Percentiles rank a stretch among this genome's conserved stretches.
Evolutionary conservation across 306 rosid genomes (phyloP).

Genomic region (Prosopis cineraria): DNA sequence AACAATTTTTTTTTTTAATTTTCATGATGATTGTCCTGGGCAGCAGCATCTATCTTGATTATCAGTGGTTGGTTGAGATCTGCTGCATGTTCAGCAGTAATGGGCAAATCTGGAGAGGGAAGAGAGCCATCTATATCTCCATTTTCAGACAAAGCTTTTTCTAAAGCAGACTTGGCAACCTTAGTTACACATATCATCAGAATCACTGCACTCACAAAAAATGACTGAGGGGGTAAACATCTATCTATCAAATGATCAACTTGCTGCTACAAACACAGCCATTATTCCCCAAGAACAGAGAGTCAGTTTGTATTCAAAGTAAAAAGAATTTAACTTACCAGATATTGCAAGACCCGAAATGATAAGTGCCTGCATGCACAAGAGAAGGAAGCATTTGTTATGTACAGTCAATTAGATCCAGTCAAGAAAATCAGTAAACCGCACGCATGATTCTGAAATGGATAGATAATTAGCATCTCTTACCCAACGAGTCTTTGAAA

Average conservation of each 20-base stretch:
- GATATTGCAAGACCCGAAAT: slow-evolving; percentile 62
- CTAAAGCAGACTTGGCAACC: slow-evolving; percentile 83
- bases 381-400: slow-evolving; percentile 33
- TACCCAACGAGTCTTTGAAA: slow-evolving; percentile 77
- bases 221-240: neutral
- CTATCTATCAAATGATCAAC: neutral
- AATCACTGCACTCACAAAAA: slow-evolving; percentile 60
- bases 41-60: slow-evolving; percentile 52
- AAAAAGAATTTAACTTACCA: slow-evolving; percentile 57
- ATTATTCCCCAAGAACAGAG: neutral
- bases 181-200: slow-evolving; percentile 69
- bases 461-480: slow-evolving; percentile 33
- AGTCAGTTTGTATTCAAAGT: neutral
- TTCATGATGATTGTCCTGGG: slow-evolving; percentile 44
- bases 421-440: slow-evolving; percentile 18
- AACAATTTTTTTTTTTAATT: slow-evolving; percentile 26
- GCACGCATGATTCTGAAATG: slow-evolving; percentile 12
- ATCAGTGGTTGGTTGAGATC: slow-evolving; percentile 79
- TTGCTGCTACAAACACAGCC: neutral
- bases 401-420: slow-evolving; percentile 18
- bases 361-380: slow-evolving; percentile 69
- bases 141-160: slow-evolving; percentile 84
- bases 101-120: slow-evolving; percentile 45
- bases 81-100: slow-evolving; percentile 45
- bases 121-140: slow-evolving; percentile 47